A percentile compares a stretch with the other conserved stretches of the same genome.
Conservation (phyloP, 2,329 filamentous ascomycete genomes). For the Arthrobotrys pseudoclavata region DNA sequence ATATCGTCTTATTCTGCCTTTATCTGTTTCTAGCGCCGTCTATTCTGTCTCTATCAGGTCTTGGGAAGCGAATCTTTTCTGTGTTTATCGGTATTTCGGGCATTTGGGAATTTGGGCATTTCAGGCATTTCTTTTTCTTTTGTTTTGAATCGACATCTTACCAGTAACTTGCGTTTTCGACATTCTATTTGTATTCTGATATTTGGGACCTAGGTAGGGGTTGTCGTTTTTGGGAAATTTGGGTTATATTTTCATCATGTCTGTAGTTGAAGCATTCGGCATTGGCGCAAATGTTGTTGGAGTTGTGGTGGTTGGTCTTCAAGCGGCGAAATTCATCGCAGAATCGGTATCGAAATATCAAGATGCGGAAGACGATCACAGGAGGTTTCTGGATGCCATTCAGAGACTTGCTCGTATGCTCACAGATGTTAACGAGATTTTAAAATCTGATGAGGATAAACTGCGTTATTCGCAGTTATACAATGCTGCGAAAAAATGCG, state of each 20-base stretch:
- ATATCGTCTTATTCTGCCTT: slow-evolving; percentile 9
- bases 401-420: slow-evolving; percentile 19
- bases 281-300: slow-evolving; percentile 24
- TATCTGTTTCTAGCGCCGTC: not conserved
- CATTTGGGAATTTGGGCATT: not conserved
- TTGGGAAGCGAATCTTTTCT: slow-evolving; percentile 8
- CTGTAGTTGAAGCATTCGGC: slow-evolving; percentile 18
- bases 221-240: not conserved
- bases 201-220: not conserved
- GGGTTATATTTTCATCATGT: slow-evolving; percentile 8
- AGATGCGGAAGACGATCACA: slow-evolving; percentile 31
- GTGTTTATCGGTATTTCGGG: not conserved
- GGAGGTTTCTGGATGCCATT: slow-evolving; percentile 11
- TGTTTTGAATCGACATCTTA: not conserved
- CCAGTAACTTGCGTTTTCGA: not conserved
- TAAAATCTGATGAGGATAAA: slow-evolving; percentile 9
- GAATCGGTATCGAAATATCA: slow-evolving; percentile 36
- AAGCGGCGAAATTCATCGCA: slow-evolving; percentile 32
- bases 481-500: slow-evolving; percentile 5
- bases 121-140: not conserved
- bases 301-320: slow-evolving; percentile 24
- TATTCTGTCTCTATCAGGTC: slow-evolving; percentile 6
- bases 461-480: slow-evolving; percentile 16
- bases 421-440: slow-evolving; percentile 14
- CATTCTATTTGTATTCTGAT: not conserved